phyloP scores from a whole-genome alignment of 768 basidiomycete genomes.

The Pleurotus pulmonarius region DNA sequence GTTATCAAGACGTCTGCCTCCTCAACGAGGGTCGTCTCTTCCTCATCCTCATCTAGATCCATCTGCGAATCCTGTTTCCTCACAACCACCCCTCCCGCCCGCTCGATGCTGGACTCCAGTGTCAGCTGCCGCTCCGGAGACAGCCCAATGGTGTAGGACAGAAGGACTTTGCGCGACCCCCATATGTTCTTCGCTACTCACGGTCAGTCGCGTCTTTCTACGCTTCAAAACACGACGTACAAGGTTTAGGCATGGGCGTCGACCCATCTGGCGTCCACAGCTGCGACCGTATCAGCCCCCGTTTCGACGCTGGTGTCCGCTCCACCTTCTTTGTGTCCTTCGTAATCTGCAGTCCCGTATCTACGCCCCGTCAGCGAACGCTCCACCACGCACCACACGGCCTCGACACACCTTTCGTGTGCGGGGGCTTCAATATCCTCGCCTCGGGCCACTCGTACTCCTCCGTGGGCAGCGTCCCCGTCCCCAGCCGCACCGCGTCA shows the following conservation, averaged over 20 bases:
- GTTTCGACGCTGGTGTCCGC: constrained; percentile 19
- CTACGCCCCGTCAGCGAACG: not conserved
- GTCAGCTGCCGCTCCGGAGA: constrained; percentile 42
- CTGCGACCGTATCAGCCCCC: constrained; percentile 13
- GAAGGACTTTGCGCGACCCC: constrained; percentile 54
- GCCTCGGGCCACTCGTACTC: constrained; percentile 79
- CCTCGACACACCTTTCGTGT: not conserved
- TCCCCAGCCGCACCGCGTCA: constrained; percentile 61
- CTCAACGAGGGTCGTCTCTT: constrained; percentile 37
- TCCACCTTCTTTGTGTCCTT: constrained; percentile 22
- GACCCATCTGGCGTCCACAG: constrained; percentile 24
- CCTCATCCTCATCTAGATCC: constrained; percentile 20
- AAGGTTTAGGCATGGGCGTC: not conserved
- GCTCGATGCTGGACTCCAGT: constrained; percentile 54
- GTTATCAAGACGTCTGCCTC: constrained; percentile 76
- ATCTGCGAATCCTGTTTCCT: constrained; percentile 20
- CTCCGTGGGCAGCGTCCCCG: constrained; percentile 42
- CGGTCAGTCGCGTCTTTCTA: constrained; percentile 11
- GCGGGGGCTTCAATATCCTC: constrained; percentile 28
- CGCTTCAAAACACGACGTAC: not conserved
- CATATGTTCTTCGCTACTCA: constrained; percentile 42
- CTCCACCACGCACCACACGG: not conserved
- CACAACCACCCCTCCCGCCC: constrained; percentile 57
- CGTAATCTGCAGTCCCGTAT: constrained; percentile 12
- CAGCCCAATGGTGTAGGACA: constrained; percentile 59